Base-by-base conservation (phyloP, 2,329 filamentous ascomycete genomes). In the Xylariaceae sp. region DNA sequence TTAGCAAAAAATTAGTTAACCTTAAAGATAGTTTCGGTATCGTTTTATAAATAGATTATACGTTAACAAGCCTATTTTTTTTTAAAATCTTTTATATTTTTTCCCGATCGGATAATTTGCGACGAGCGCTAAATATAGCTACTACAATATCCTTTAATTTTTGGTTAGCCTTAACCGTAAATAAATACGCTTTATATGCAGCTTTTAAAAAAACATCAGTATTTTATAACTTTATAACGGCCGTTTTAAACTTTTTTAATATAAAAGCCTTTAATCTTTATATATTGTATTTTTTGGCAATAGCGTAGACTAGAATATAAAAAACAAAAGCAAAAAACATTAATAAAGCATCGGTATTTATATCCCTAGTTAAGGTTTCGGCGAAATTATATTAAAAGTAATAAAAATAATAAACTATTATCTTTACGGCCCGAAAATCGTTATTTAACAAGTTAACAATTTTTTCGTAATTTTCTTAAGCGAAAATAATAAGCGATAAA, bases 401-500 rank as follows among this genome's bases (percentile, higher is more conserved):
- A 31, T 50, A 50, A 13, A 50, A 44, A 38, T 50, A 50, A 11
- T 44, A 22, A 22, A 50, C 31, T 41, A 50, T 50, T 31, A 50
- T 44, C 7, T 44, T 31, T 9, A 50, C 47, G 19, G 28, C 17
- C 22, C 31, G 47, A 39, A 41, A 31, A 44, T 50, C 47, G 28
- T 50, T 41, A n/a, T 44, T 31, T 3, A 31, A 41, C 10, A 50
- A 31, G 3, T 50, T 31, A 34, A 50, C 31, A 2, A 3, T 43
- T 38, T 31, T 41, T 11, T 33, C 19, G 17, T 31, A 31, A 31
- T 16, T 31, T 34, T 44, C 31, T 31, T 50, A 44, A 6, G n/a
- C 31, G 22, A 16, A 6, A 38, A 7, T 5, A 16, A 34, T 36
- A n/a, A 46, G 31, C 19, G 3, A 44, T 36, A 14, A 10, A 10